Evolutionary conservation across 495 filamentous ascomycete genomes (phyloP), one percentile per base, ranked within the genome.

Genomic region (Penicillium atrosanguineum): DNA sequence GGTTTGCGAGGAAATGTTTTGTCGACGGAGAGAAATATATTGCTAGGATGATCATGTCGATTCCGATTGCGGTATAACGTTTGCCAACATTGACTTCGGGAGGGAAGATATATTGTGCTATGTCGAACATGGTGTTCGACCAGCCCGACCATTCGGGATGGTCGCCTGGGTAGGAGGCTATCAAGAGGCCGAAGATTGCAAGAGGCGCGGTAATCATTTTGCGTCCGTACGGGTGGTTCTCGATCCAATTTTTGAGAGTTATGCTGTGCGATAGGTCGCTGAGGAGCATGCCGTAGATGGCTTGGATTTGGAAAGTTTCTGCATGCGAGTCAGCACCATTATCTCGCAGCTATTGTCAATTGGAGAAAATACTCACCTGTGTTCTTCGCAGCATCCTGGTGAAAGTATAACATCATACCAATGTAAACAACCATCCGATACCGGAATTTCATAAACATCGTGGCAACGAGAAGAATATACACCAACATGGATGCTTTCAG

Each of bases 261-360:
- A 48, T 40, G 29, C 23, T 29, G 44, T 61, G 62, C 11, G 56
- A 61, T 23, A 87, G 63, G 48, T 88, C 85, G 59, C 78, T 79
- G 14, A 88, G 73, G 61, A 88, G 77, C 53, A 83, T 80, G 44
- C 84, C 85, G 50, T 79, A 87, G 64, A 85, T 76, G 44, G 84
- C 81, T 63, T 87, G 84, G 67, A 84, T 79, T 53, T 75, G 72
- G 56, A 75, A 72, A 8, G 72, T 75, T 62, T 75, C 72, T 73
- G 44, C n/a, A 20, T n/a, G 20, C 2, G 1, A 6, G 21, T 47
- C 44, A 52, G 48, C 9, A 14, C 42, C 11, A 48, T 18, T 12
- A 16, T 1, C 21, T 12, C 29, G 37, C 29, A 29, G 15, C 18
- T 21, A 11, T 7, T 0, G 6, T 40, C 4, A 9, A n/a, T 40